Evolutionary conservation across 2,329 filamentous ascomycete species (phyloP).

Genomic region (Sporothrix brasiliensis): DNA sequence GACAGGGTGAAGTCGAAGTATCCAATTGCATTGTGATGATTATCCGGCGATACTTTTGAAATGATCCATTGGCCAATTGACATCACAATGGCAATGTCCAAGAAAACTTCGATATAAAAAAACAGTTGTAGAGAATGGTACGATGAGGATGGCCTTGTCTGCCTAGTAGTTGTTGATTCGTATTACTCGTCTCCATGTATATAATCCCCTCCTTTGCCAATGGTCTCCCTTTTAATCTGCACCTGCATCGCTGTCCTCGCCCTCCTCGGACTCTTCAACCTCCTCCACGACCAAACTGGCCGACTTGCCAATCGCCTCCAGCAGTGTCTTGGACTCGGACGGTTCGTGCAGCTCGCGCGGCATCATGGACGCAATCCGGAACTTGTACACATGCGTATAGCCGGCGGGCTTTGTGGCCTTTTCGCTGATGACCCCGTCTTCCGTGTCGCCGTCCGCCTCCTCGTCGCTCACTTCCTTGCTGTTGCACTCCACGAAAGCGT

Average conservation of each 20-base stretch:
- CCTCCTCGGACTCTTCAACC: constrained; percentile 29
- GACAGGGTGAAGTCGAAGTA: neutral
- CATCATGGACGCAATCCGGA: constrained; percentile 82
- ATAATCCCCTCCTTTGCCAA: neutral
- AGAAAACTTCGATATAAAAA: no score
- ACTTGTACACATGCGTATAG: constrained; percentile 82
- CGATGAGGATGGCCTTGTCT: neutral
- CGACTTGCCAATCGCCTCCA: constrained; percentile 74
- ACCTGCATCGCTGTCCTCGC: constrained; percentile 20
- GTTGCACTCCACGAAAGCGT: constrained; percentile 94
- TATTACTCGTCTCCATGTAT: neutral
- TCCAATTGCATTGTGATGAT: no score
- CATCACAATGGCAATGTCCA: no score
- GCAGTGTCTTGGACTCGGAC: constrained; percentile 65
- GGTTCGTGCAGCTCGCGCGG: constrained; percentile 80
- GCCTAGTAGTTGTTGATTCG: neutral
- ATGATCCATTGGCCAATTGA: no score
- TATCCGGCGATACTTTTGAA: no score
- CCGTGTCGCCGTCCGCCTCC: constrained; percentile 42
- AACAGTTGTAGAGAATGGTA: neutral
- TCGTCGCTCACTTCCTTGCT: constrained; percentile 57
- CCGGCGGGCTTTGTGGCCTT: constrained; percentile 62
- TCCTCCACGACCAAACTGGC: constrained; percentile 89
- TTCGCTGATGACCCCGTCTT: constrained; percentile 6
- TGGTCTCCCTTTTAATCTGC: neutral